These are phyloP conservation scores for Claviceps humidiphila DNA, from an alignment of 2,329 filamentous ascomycete species.

Conservation along the genomic window DNA sequence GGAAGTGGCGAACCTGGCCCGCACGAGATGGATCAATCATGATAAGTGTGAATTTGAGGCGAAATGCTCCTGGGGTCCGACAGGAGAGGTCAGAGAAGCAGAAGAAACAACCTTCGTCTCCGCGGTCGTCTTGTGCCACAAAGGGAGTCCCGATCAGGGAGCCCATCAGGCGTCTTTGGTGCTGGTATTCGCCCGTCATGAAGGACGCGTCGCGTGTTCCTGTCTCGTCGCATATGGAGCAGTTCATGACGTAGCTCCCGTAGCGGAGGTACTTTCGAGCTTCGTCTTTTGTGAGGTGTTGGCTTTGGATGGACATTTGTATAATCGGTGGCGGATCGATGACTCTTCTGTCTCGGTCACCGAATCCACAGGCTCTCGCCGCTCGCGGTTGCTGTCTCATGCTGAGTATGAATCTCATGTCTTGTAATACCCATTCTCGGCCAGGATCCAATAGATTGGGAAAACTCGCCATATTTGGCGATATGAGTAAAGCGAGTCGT, in stretches of 20 bases:
- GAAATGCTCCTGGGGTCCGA: slow-evolving; percentile 62
- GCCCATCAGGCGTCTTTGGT: slow-evolving; percentile 67
- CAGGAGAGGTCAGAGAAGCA: slow-evolving; percentile 75
- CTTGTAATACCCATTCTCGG: slow-evolving; percentile 9
- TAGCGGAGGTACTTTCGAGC: slow-evolving; percentile 38
- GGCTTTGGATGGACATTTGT: slow-evolving; percentile 53
- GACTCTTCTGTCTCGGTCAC: slow-evolving; percentile 66
- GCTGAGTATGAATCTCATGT: slow-evolving; percentile 17
- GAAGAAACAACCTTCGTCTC: slow-evolving; percentile 68
- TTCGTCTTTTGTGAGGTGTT: slow-evolving; percentile 41
- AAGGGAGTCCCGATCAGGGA: slow-evolving; percentile 66
- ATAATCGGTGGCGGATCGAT: slow-evolving; percentile 78
- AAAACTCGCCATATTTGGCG: slow-evolving; percentile 5
- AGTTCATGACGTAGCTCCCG: slow-evolving; percentile 60
- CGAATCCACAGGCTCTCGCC: slow-evolving; percentile 70
- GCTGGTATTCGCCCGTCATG: slow-evolving; percentile 58
- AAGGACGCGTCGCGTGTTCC: slow-evolving; percentile 55
- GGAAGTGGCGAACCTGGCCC: slow-evolving; percentile 31
- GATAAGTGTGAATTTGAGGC: slow-evolving; percentile 61
- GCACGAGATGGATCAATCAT: slow-evolving; percentile 50
- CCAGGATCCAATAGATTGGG: slow-evolving; percentile 15
- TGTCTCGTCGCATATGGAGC: slow-evolving; percentile 59
- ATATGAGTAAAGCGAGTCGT: not conserved
- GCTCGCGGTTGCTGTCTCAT: slow-evolving; percentile 69
- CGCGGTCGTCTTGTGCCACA: slow-evolving; percentile 60